Percentiles rank a stretch among this genome's conserved stretches.
phyloP scores from a whole-genome alignment of 177 flowering plant genomes.

The Tripterygium wilfordii region DNA sequence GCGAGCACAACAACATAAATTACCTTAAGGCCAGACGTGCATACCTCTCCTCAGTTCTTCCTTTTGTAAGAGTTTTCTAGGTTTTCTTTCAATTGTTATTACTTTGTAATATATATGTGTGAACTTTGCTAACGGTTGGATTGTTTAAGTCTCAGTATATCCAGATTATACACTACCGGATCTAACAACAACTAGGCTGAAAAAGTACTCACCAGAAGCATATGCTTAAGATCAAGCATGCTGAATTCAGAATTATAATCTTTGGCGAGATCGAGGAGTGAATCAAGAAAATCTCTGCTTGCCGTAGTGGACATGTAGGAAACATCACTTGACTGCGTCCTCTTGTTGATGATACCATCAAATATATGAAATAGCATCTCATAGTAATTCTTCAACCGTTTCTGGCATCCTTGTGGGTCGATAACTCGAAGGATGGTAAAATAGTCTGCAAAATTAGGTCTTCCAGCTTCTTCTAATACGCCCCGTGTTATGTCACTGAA shows the following conservation, averaged over 20 bases:
- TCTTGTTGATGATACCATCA: constrained; percentile 15
- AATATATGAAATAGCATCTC: neutral
- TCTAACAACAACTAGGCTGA: neutral
- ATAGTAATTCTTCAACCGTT: neutral
- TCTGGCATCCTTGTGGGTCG: constrained; percentile 23
- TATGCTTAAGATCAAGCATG: neutral
- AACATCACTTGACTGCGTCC: constrained; percentile 1
- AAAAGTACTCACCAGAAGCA: constrained; percentile 4
- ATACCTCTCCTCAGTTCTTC: no score
- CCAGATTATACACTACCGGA: neutral
- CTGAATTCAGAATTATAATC: constrained; percentile 1
- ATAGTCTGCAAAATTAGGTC: constrained; percentile 18
- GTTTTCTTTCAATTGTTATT: no score
- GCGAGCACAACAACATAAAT: no score
- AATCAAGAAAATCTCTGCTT: constrained; percentile 15
- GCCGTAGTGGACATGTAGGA: no score
- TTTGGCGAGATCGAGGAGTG: constrained; percentile 10
- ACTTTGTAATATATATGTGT: no score
- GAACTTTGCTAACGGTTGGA: no score
- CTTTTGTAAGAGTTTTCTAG: no score
- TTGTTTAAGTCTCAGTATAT: neutral
- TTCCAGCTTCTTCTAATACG: constrained; percentile 11
- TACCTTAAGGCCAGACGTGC: no score
- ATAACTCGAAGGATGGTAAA: constrained; percentile 14
- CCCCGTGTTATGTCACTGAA: neutral